These are phyloP conservation scores for Parathielavia hyrcaniae DNA, from an alignment of 495 filamentous ascomycete genomes.

Conservation along the genomic window DNA sequence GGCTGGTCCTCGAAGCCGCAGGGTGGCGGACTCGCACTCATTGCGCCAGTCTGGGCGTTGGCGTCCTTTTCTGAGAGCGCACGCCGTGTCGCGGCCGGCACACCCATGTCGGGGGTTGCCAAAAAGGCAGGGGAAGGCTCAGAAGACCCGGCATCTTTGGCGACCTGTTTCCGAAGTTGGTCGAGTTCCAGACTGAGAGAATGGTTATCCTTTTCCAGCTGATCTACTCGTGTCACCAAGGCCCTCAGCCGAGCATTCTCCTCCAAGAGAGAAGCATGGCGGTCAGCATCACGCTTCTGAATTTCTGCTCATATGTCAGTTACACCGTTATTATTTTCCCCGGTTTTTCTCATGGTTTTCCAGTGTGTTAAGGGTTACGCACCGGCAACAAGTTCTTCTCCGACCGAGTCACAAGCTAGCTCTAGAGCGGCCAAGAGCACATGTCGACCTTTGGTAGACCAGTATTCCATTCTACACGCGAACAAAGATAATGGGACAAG, in stretches of 20 bases:
- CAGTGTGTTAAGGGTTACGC: conserved; percentile 10
- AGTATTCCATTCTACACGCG: conserved; percentile 31
- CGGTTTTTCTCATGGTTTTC: neutral
- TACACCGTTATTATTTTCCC: neutral
- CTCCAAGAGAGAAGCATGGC: conserved; percentile 15
- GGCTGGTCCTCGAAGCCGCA: neutral
- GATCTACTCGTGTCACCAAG: conserved; percentile 23
- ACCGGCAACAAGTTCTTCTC: conserved; percentile 35
- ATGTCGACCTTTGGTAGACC: conserved; percentile 36
- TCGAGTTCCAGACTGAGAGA: conserved; percentile 32
- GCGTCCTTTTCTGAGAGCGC: conserved; percentile 22
- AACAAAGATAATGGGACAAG: neutral
- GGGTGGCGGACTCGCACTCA: neutral
- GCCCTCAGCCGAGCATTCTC: conserved; percentile 32
- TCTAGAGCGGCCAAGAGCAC: conserved; percentile 39
- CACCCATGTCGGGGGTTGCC: neutral
- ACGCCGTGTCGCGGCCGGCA: neutral
- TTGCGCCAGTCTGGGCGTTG: conserved; percentile 15
- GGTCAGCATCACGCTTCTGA: conserved; percentile 13
- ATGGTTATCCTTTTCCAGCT: conserved; percentile 34
- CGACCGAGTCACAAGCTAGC: conserved; percentile 36
- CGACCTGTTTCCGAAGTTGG: conserved; percentile 20
- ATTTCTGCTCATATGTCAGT: conserved; percentile 22
- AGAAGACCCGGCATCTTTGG: neutral
- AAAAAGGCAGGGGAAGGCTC: neutral